Conservation (phyloP, 2,329 filamentous ascomycete genomes). For the Pestalotiopsis sp. region DNA sequence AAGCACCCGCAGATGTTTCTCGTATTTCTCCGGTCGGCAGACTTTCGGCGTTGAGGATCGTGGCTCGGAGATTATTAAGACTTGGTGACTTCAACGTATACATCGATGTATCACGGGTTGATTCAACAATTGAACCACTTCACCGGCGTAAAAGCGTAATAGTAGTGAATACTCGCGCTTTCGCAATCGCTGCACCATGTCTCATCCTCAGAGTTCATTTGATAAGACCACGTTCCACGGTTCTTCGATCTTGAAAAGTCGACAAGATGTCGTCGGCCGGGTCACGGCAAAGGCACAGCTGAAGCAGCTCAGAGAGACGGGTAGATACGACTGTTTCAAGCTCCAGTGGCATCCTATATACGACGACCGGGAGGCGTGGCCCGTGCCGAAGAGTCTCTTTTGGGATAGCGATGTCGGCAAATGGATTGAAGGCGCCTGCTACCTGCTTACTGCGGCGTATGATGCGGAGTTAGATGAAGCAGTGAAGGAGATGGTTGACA, state of each 20-base stretch:
- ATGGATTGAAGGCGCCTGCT: constrained; percentile 66
- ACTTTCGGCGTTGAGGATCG: neutral
- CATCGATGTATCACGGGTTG: neutral
- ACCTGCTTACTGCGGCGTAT: constrained; percentile 47
- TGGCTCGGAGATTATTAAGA: neutral
- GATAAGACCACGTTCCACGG: constrained; percentile 37
- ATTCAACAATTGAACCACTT: neutral
- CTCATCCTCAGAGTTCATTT: neutral
- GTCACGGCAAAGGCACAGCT: constrained; percentile 54
- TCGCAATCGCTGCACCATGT: constrained; percentile 33
- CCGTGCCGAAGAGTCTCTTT: constrained; percentile 60
- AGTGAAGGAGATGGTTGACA: constrained; percentile 57
- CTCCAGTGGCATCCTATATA: constrained; percentile 59
- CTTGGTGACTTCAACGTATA: neutral
- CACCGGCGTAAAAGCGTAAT: neutral
- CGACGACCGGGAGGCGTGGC: constrained; percentile 54
- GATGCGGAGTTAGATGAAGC: constrained; percentile 51
- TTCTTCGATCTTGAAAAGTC: constrained; percentile 35
- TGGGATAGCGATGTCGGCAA: constrained; percentile 61
- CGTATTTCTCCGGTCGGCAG: neutral
- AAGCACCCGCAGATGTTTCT: neutral
- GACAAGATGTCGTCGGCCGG: constrained; percentile 34
- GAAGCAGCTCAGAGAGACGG: constrained; percentile 53
- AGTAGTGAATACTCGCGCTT: constrained; percentile 19
- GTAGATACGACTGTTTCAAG: constrained; percentile 60